phyloP scores from a whole-genome alignment of 1,284 basidiomycete species.

The Sporisorium exsertum region DNA sequence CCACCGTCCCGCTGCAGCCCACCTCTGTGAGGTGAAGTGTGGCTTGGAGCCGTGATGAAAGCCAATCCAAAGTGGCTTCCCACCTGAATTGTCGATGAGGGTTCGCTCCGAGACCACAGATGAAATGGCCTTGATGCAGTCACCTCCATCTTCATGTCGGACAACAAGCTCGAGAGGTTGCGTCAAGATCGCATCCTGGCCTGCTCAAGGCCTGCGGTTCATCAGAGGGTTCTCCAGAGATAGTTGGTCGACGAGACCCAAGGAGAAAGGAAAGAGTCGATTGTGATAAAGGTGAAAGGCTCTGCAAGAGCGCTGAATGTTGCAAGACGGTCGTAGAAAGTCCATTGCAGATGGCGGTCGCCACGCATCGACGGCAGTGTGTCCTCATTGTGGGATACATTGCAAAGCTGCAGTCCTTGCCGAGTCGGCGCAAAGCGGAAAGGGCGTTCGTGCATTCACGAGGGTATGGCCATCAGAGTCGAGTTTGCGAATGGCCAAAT shows the following conservation, averaged over 20 bases:
- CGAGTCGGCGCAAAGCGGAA: neutral
- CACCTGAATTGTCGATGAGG: neutral
- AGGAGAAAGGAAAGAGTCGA: too few species aligned
- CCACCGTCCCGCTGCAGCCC: neutral
- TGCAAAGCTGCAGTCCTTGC: neutral
- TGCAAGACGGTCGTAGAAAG: neutral
- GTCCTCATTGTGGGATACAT: neutral
- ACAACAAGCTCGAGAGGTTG: neutral
- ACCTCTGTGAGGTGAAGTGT: neutral
- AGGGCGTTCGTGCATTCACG: too few species aligned
- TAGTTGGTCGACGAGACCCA: neutral
- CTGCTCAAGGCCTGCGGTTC: neutral
- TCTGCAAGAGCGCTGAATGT: neutral
- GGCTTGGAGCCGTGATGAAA: neutral
- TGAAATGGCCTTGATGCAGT: conserved; percentile 1
- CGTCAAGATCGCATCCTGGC: neutral
- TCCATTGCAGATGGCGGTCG: neutral
- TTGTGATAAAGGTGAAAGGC: neutral
- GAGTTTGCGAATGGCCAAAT: neutral
- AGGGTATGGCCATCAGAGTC: too few species aligned
- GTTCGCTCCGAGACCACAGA: neutral
- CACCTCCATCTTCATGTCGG: neutral
- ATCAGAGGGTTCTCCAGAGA: neutral
- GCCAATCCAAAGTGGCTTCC: neutral
- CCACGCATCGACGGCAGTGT: neutral